Evolutionary conservation across 2,329 filamentous ascomycete species (phyloP), one percentile per base, ranked within the genome.

Genomic region (Lojkania enalia): DNA sequence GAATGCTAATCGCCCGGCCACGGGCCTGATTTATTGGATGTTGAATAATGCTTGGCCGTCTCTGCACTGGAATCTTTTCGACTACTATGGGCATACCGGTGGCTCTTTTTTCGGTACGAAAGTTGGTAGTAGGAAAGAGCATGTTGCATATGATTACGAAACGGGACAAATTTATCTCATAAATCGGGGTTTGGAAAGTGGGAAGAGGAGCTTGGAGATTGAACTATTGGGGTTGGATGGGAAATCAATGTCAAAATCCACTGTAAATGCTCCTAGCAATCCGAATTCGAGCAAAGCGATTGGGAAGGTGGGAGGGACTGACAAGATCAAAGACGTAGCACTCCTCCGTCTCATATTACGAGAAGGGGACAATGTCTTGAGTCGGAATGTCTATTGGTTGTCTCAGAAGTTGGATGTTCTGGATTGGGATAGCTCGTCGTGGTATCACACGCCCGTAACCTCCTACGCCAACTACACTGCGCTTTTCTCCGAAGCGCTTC

Each of bases 11-110:
- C 69, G 77, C 2, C 78, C 80, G 0, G 80, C 82, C 0, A 85
- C 82, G 0, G 83, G 83, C 0, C 37, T 80, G 36, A 77, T 86
- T 13, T 86, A 86, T 67, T 86, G 83, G 83, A 85, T 86, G 82
- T 62, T 85, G 41, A 84, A 84, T 52, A 77, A 77, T 35, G 83
- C 82, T 0, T 86, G 82, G 81, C 83, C 83, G 0, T 79, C 75
- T 42, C 66, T 86, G 20, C 83, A 85, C 57, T 86, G 83, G 83
- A 80, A 81, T 41, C 64, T 84, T 4, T 84, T 84, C 57, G 83
- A 85, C 53, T 81, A 82, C 60, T 85, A 85, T 50, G 63, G 84
- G 30, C 77, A 76, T 16, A 77, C 81, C 0, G 77, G 74, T 0
- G 83, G 80, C 0, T 74, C 78, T 0, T 85, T 82, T 49, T 85